Conservation (phyloP, 306 rosid species). For the Albizia julibrissin region DNA sequence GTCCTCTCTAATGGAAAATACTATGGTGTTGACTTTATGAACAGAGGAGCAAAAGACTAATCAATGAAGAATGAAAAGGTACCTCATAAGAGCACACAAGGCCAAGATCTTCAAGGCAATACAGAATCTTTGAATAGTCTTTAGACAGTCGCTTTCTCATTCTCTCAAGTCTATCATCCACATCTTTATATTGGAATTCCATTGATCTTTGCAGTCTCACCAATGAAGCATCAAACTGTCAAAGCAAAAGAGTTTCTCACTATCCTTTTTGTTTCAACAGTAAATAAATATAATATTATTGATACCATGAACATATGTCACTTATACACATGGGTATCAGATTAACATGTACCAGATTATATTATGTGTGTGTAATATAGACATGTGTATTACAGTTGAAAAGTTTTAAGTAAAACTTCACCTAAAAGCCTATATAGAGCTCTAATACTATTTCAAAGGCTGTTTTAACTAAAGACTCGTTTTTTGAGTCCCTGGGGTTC, state of each 20-base stretch:
- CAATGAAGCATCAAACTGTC: conserved; percentile 52
- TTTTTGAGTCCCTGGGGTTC: no score
- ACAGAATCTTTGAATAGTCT: conserved; percentile 56
- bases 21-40: background rate
- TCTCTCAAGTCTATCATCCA: conserved; percentile 45
- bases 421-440: background rate
- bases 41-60: background rate
- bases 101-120: conserved; percentile 76
- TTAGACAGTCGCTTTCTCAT: conserved; percentile 46
- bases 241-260: conserved; percentile 16
- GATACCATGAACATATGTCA: background rate
- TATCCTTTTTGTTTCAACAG: conserved; percentile 6
- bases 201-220: conserved; percentile 36
- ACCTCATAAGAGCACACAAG: conserved; percentile 71
- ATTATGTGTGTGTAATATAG: background rate
- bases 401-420: background rate
- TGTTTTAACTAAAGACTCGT: background rate
- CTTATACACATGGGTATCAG: background rate
- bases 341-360: background rate
- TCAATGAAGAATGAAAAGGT: conserved; percentile 18
- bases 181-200: conserved; percentile 44
- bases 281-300: conserved; percentile 1
- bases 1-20: background rate
- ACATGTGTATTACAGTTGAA: background rate
- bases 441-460: background rate